Evolutionary conservation across 495 filamentous ascomycete genomes (phyloP).

Genomic region (Pyronema omphalodes): DNA sequence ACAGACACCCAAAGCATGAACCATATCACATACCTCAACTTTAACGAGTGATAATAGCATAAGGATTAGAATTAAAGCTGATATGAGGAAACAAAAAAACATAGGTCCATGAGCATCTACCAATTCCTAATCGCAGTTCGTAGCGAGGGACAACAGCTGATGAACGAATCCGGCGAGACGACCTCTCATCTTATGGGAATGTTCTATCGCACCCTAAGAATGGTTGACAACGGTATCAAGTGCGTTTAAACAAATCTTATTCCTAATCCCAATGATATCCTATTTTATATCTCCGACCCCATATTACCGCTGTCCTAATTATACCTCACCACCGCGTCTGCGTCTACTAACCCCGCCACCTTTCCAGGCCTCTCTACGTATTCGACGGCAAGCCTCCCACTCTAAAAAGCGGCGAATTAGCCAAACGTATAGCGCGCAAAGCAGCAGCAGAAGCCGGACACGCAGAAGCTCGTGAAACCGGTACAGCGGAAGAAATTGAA

Average conservation of each 20-base stretch:
- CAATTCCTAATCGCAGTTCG: slow-evolving; percentile 95
- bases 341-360: not conserved
- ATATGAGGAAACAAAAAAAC: no score
- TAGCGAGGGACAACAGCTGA: slow-evolving; percentile 88
- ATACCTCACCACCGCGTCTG: not conserved
- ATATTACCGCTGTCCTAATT: not conserved
- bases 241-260: not conserved
- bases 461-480: slow-evolving; percentile 92
- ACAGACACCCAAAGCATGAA: no score
- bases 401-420: slow-evolving; percentile 87
- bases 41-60: no score
- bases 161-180: slow-evolving; percentile 80
- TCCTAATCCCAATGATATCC: not conserved
- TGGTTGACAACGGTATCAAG: slow-evolving; percentile 97
- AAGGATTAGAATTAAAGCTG: not conserved
- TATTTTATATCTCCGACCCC: not conserved
- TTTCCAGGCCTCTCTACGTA: slow-evolving; percentile 56
- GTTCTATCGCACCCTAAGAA: slow-evolving; percentile 96
- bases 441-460: slow-evolving; percentile 69
- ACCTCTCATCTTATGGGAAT: slow-evolving; percentile 98
- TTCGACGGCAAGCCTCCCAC: slow-evolving; percentile 95
- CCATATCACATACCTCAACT: no score
- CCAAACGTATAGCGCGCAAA: slow-evolving; percentile 83
- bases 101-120: slow-evolving; percentile 95
- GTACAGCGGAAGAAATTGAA: slow-evolving; percentile 89